A percentile compares a stretch with the other conserved stretches of the same genome.
Conservation (phyloP, 208 protist genomes). For the Crithidia mellificae region DNA sequence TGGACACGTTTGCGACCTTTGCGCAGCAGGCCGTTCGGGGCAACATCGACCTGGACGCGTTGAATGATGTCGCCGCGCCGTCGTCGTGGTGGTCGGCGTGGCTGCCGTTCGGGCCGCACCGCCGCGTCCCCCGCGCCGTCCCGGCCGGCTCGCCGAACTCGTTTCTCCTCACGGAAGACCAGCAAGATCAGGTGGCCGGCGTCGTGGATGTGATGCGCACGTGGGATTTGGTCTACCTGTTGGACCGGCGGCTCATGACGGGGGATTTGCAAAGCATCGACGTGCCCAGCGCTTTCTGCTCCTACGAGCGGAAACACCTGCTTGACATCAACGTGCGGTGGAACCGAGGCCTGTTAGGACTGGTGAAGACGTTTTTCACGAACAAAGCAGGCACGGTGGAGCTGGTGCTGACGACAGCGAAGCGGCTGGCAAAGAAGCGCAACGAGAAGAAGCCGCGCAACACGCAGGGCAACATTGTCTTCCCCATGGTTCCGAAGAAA, state of each 20-base stretch:
- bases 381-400: conserved; percentile 58
- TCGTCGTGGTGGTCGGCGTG: conserved; percentile 18
- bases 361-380: conserved; percentile 47
- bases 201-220: conserved; percentile 78
- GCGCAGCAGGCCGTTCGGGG: conserved; percentile 42
- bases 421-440: conserved; percentile 64
- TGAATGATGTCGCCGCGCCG: conserved; percentile 22
- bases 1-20: conserved; percentile 62
- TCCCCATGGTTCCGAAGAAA: conserved; percentile 47
- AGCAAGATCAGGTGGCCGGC: conserved; percentile 41
- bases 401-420: conserved; percentile 60
- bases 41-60: conserved; percentile 39
- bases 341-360: conserved; percentile 53
- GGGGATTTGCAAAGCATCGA: conserved; percentile 68
- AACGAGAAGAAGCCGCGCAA: conserved; percentile 60
- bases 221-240: conserved; percentile 85
- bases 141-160: conserved; percentile 5
- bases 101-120: conserved; percentile 1
- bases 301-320: conserved; percentile 73
- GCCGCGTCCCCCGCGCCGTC: neutral
- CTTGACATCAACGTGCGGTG: conserved; percentile 69
- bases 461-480: conserved; percentile 56
- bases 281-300: conserved; percentile 48
- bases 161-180: conserved; percentile 31
- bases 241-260: conserved; percentile 61